Percentiles rank a stretch among this genome's conserved stretches.
phyloP scores from a whole-genome alignment of 495 filamentous ascomycete species.

The Aspergillus bridgeri region DNA sequence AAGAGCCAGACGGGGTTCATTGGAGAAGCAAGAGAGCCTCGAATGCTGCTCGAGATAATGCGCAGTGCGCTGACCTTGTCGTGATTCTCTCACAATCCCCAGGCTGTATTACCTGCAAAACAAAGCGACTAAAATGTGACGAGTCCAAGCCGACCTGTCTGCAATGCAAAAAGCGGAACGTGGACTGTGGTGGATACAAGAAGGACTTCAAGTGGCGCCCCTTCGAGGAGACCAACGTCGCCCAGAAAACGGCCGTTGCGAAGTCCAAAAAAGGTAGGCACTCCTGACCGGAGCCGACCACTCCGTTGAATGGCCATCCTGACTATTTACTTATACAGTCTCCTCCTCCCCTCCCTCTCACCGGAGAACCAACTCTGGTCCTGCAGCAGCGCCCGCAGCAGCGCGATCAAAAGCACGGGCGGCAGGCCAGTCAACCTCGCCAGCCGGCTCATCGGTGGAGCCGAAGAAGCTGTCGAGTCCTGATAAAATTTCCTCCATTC shows the following conservation, averaged over 20 bases:
- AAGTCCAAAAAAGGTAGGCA: constrained; percentile 51
- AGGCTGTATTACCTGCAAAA: constrained; percentile 82
- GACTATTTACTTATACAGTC: constrained; percentile 8
- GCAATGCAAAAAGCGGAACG: constrained; percentile 68
- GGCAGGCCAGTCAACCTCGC: not conserved
- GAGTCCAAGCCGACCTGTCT: constrained; percentile 73
- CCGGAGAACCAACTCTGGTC: constrained; percentile 5
- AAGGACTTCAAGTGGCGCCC: constrained; percentile 84
- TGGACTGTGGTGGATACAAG: constrained; percentile 73
- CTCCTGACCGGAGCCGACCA: not conserved
- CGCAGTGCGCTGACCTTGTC: constrained; percentile 35
- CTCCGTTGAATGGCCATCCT: not conserved
- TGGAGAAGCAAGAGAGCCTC: not conserved
- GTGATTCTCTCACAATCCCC: constrained; percentile 17
- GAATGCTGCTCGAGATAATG: constrained; percentile 7
- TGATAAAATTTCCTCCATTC: constrained; percentile 1
- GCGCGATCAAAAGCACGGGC: not conserved
- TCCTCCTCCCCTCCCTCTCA: constrained; percentile 7
- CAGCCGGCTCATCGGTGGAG: not conserved
- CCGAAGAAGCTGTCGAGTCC: not conserved
- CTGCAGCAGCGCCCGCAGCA: constrained; percentile 6
- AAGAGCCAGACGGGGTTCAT: not conserved
- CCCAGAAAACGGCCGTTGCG: constrained; percentile 39
- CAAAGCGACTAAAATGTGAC: constrained; percentile 78
- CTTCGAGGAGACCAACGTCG: constrained; percentile 65